Conservation (phyloP, 1,284 basidiomycete genomes). For the Ceratobasidium sp. region DNA sequence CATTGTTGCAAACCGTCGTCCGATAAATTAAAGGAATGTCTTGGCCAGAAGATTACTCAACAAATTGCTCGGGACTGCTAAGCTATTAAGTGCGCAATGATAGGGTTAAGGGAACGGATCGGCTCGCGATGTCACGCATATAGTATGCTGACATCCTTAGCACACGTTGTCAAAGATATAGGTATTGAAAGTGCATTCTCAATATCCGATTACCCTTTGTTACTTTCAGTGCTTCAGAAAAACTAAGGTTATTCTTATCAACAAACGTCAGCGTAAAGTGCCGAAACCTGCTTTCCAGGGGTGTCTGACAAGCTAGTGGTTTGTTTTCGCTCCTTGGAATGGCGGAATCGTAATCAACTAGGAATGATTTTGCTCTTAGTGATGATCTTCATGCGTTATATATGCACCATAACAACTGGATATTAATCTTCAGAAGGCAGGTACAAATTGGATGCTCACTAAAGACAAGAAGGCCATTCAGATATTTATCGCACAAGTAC, state of each 20-base stretch:
- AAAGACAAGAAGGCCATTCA: no score
- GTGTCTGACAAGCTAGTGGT: constrained; percentile 41
- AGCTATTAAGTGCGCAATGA: not conserved
- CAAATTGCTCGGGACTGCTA: constrained; percentile 37
- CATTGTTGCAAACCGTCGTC: constrained; percentile 21
- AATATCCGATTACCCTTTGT: constrained; percentile 19
- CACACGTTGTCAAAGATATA: constrained; percentile 14
- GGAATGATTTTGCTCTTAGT: no score
- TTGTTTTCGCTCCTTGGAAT: no score
- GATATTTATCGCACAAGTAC: no score
- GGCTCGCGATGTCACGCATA: not conserved
- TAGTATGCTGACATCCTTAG: not conserved
- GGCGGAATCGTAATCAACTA: no score
- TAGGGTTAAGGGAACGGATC: no score
- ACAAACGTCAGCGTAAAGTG: no score
- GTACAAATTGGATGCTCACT: no score
- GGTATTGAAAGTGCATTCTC: constrained; percentile 32
- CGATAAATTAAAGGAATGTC: constrained; percentile 18
- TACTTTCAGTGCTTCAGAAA: constrained; percentile 36
- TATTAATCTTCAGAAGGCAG: no score
- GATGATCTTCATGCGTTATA: no score
- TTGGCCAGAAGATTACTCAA: constrained; percentile 37
- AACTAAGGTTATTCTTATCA: constrained; percentile 12
- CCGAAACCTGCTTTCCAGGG: not conserved
- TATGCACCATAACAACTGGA: no score